phyloP scores from a whole-genome alignment of 1,284 basidiomycete species.

The Flammula alnicola region DNA sequence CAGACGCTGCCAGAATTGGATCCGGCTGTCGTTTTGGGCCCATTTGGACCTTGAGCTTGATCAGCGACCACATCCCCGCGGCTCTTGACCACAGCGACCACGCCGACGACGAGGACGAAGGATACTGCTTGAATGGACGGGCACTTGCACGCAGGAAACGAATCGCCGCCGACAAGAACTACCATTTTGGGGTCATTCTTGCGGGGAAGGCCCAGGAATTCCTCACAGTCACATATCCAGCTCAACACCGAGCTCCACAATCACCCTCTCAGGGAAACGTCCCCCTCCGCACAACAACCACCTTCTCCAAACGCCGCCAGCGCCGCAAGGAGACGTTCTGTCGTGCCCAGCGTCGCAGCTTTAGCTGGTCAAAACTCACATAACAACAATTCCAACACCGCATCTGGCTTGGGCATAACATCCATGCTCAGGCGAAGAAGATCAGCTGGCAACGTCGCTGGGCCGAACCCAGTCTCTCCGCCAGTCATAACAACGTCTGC shows the following conservation, averaged over 20 bases:
- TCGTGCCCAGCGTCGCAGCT: constrained; percentile 14
- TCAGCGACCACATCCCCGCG: constrained; percentile 12
- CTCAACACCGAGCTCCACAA: constrained; percentile 33
- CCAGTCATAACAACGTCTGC: constrained; percentile 28
- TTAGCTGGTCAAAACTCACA: constrained; percentile 23
- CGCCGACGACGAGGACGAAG: constrained; percentile 19
- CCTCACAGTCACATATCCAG: constrained; percentile 48
- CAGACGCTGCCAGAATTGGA: constrained; percentile 18
- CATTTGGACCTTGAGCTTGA: constrained; percentile 19
- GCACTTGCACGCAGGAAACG: constrained; percentile 20
- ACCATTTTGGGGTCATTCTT: constrained; percentile 51
- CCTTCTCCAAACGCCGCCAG: constrained; percentile 20
- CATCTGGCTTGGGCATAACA: constrained; percentile 42
- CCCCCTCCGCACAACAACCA: constrained; percentile 35
- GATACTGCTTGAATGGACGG: constrained; percentile 15
- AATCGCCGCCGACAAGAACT: constrained; percentile 31
- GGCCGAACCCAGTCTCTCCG: constrained; percentile 20
- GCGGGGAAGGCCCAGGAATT: constrained; percentile 48
- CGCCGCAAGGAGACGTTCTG: constrained; percentile 18
- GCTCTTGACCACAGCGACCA: constrained; percentile 5
- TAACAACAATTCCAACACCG: constrained; percentile 24
- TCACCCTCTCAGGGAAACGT: constrained; percentile 30
- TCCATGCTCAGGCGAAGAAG: constrained; percentile 56
- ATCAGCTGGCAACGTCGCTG: constrained; percentile 47
- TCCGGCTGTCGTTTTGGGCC: constrained; percentile 10